These are phyloP conservation scores for Chaetothyriales sp. DNA, from an alignment of 2,329 filamentous ascomycete genomes.

Conservation along the genomic window DNA sequence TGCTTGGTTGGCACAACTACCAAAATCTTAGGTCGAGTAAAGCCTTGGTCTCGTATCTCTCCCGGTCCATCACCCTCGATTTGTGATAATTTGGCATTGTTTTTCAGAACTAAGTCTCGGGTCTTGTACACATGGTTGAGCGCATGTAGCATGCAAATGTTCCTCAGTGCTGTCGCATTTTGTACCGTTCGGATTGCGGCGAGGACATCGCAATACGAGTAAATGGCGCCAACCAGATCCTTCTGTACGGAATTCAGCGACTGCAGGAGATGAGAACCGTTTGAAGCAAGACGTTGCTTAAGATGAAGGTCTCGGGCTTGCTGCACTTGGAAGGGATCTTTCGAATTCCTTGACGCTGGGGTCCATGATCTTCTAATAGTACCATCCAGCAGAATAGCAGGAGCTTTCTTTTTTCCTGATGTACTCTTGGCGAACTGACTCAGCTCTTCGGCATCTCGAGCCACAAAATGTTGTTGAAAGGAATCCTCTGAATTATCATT, in stretches of 20 bases:
- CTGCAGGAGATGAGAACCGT: slow-evolving; percentile 28
- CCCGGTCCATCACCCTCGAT: slow-evolving; percentile 48
- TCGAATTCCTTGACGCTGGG: neutral
- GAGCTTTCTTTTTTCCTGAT: slow-evolving; percentile 28
- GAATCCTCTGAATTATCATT: slow-evolving; percentile 19
- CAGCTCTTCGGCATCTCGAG: slow-evolving; percentile 17
- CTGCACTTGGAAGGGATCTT: neutral
- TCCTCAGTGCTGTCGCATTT: slow-evolving; percentile 56
- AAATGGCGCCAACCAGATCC: slow-evolving; percentile 56
- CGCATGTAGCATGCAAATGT: slow-evolving; percentile 65
- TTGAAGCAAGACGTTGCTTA: slow-evolving; percentile 54
- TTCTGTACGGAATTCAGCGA: slow-evolving; percentile 51
- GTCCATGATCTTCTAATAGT: neutral
- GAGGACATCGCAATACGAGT: slow-evolving; percentile 69
- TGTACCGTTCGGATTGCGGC: slow-evolving; percentile 57
- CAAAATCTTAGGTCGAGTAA: slow-evolving; percentile 84
- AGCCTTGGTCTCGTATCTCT: slow-evolving; percentile 83
- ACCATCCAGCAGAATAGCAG: neutral
- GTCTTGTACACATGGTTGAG: slow-evolving; percentile 92
- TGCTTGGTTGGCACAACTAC: slow-evolving; percentile 82
- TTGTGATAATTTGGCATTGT: slow-evolving; percentile 65
- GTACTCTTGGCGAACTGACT: neutral
- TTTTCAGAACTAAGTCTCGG: slow-evolving; percentile 80
- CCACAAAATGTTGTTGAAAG: slow-evolving; percentile 34
- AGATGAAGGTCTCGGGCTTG: slow-evolving; percentile 30